Percentiles rank a stretch among this genome's conserved stretches.
Conservation (phyloP, 768 basidiomycete species). For the Boletus barrowsii region DNA sequence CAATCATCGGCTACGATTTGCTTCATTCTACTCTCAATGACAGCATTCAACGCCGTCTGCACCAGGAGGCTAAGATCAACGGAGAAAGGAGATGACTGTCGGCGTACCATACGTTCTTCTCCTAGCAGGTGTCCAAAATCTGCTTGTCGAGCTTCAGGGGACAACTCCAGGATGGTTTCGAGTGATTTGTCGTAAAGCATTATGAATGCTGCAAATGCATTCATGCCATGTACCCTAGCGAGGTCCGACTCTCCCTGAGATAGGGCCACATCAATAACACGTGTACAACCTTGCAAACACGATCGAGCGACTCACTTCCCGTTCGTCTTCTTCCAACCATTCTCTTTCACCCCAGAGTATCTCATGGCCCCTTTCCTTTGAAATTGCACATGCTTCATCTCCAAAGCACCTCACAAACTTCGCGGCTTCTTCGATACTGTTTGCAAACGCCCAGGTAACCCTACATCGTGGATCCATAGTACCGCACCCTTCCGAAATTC, state of each 20-base stretch:
- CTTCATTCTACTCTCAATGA: conserved; percentile 35
- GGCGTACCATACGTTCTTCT: conserved; percentile 49
- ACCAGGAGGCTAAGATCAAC: conserved; percentile 7
- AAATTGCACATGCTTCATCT: conserved; percentile 48
- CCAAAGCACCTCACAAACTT: conserved; percentile 54
- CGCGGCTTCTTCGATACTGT: conserved; percentile 56
- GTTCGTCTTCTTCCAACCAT: conserved; percentile 60
- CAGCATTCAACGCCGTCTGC: conserved; percentile 35
- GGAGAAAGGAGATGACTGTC: neutral
- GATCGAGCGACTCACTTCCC: conserved; percentile 41
- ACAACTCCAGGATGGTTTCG: conserved; percentile 53
- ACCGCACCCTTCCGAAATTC: conserved; percentile 58
- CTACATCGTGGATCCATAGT: conserved; percentile 43
- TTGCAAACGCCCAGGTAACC: conserved; percentile 62
- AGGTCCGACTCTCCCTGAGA: conserved; percentile 61
- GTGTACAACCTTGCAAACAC: conserved; percentile 10
- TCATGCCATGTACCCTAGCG: conserved; percentile 58
- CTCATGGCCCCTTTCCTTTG: conserved; percentile 36
- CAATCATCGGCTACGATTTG: conserved; percentile 21
- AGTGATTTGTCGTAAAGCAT: conserved; percentile 55
- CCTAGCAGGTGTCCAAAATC: conserved; percentile 50
- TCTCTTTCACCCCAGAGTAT: conserved; percentile 55
- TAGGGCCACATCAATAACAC: conserved; percentile 10
- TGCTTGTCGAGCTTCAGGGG: conserved; percentile 44
- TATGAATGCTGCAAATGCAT: conserved; percentile 63